A percentile compares a stretch with the other conserved stretches of the same genome.
phyloP scores from a whole-genome alignment of 768 basidiomycete species.

The Russula brevipes region DNA sequence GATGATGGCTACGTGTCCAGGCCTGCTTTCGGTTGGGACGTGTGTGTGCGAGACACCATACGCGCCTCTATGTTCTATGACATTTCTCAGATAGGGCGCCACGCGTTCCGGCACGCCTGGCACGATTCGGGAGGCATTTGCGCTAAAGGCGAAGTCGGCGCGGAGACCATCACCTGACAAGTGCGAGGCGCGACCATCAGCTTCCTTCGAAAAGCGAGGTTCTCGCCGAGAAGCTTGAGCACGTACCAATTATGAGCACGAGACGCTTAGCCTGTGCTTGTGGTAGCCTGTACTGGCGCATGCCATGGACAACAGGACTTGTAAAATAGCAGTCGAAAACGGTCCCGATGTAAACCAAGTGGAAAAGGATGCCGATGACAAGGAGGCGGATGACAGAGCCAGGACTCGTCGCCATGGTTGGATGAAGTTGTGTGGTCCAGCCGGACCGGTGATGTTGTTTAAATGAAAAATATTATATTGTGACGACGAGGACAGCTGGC shows the following conservation, averaged over 20 bases:
- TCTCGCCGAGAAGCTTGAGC: neutral
- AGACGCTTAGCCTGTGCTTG: constrained; percentile 60
- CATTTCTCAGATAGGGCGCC: constrained; percentile 69
- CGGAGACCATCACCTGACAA: constrained; percentile 71
- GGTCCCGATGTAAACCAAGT: constrained; percentile 64
- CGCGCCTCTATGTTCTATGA: constrained; percentile 61
- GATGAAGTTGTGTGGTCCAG: neutral
- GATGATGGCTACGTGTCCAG: constrained; percentile 86
- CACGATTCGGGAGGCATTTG: constrained; percentile 54
- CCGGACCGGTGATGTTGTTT: too few species aligned
- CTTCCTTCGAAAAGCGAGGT: neutral
- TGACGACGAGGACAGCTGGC: too few species aligned
- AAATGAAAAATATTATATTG: too few species aligned
- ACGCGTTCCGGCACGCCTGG: constrained; percentile 50
- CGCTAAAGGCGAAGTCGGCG: constrained; percentile 70
- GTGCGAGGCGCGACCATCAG: neutral
- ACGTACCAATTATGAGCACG: constrained; percentile 72
- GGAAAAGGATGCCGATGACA: constrained; percentile 65
- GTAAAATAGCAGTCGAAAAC: constrained; percentile 88
- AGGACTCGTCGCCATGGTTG: constrained; percentile 13
- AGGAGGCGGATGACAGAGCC: constrained; percentile 39
- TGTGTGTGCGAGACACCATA: constrained; percentile 83
- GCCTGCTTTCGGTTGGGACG: constrained; percentile 83
- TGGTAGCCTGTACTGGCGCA: constrained; percentile 49
- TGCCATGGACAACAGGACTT: constrained; percentile 75